Conservation (phyloP, 768 basidiomycete species). For the Pisolithus marmoratus region DNA sequence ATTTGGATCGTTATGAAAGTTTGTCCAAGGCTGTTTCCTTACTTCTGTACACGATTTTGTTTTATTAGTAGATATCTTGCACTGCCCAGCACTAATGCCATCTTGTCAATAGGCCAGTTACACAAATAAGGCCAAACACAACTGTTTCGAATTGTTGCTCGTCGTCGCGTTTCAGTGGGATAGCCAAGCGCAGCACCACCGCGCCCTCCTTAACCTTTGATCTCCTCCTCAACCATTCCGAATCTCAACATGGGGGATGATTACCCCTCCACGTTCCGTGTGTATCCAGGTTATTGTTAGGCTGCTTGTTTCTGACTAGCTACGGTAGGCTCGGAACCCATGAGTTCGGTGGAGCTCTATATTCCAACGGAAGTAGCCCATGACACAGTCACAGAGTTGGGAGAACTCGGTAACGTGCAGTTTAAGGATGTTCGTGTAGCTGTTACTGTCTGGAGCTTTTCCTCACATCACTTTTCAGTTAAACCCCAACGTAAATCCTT, state of each 20-base stretch:
- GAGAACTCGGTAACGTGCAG: slow-evolving; percentile 92
- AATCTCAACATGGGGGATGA: slow-evolving; percentile 57
- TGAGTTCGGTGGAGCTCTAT: slow-evolving; percentile 97
- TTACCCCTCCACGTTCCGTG: slow-evolving; percentile 83
- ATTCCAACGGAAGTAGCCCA: slow-evolving; percentile 97
- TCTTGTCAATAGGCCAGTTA: too few relatives aligned
- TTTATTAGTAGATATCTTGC: too few relatives aligned
- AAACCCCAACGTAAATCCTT: slow-evolving; percentile 92
- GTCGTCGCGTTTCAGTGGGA: not conserved
- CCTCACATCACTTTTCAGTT: slow-evolving; percentile 44
- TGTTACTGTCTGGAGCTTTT: not conserved
- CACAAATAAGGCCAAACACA: slow-evolving; percentile 22
- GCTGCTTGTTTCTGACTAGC: slow-evolving; percentile 4
- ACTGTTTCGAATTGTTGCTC: too few relatives aligned
- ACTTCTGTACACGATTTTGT: not conserved
- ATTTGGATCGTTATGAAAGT: slow-evolving; percentile 25
- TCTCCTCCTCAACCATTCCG: not conserved
- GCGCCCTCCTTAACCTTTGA: not conserved
- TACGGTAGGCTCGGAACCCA: slow-evolving; percentile 82
- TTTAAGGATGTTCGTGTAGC: slow-evolving; percentile 85
- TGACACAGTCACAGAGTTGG: slow-evolving; percentile 92
- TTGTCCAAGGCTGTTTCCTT: slow-evolving; percentile 27
- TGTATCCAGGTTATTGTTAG: not conserved
- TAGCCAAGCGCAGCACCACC: not conserved
- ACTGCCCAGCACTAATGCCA: too few relatives aligned